Evolutionary conservation across 2,329 filamentous ascomycete species (phyloP).

Genomic region (Septoria linicola): DNA sequence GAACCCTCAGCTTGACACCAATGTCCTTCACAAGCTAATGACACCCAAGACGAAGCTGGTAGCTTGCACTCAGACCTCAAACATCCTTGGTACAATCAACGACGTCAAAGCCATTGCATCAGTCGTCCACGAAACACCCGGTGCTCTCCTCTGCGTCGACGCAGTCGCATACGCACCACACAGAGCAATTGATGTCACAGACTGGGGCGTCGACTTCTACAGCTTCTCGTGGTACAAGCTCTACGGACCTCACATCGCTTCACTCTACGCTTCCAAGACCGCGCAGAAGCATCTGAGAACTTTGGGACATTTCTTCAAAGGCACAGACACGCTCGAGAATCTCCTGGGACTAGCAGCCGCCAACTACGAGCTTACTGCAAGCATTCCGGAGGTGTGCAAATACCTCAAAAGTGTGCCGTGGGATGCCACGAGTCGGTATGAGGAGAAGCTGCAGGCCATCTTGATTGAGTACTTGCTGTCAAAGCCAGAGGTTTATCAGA

Average conservation of each 20-base stretch:
- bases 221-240: constrained; percentile 82
- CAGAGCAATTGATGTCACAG: constrained; percentile 65
- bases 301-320: constrained; percentile 68
- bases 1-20: constrained; percentile 60
- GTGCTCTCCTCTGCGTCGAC: constrained; percentile 68
- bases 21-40: constrained; percentile 60
- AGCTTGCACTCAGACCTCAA: constrained; percentile 70
- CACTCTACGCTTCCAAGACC: constrained; percentile 63
- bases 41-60: constrained; percentile 66
- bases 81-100: constrained; percentile 70
- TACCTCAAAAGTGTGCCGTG: constrained; percentile 53
- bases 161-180: constrained; percentile 77
- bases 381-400: constrained; percentile 59
- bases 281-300: constrained; percentile 59
- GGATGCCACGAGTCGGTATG: constrained; percentile 57
- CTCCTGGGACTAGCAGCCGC: constrained; percentile 68
- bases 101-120: constrained; percentile 58
- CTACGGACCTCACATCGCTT: constrained; percentile 72
- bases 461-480: constrained; percentile 60
- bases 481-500: constrained; percentile 51
- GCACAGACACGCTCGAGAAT: constrained; percentile 56
- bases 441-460: constrained; percentile 58
- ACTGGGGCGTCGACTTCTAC: constrained; percentile 71
- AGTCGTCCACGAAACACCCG: constrained; percentile 52
- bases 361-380: constrained; percentile 68